phyloP scores from a whole-genome alignment of 1,284 basidiomycete species.

The Cryptococcus hybrid region DNA sequence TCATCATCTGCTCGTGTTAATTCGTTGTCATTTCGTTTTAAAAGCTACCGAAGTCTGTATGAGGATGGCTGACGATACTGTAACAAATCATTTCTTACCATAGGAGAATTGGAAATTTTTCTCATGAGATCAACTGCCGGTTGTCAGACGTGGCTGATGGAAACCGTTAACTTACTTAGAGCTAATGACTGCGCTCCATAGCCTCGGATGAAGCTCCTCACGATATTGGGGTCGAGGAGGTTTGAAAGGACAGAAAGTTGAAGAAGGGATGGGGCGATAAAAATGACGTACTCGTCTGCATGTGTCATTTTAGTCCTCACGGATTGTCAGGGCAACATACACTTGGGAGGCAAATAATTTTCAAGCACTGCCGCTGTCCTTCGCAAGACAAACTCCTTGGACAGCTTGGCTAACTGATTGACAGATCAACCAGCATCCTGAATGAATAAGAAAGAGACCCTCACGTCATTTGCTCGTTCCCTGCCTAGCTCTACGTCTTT shows the following conservation, averaged over 20 bases:
- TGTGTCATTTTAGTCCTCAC: background rate
- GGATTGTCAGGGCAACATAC: slow-evolving; percentile 51
- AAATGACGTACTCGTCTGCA: slow-evolving; percentile 89
- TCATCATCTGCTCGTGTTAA: slow-evolving; percentile 11
- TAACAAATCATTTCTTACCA: slow-evolving; percentile 43
- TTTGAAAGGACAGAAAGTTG: slow-evolving; percentile 78
- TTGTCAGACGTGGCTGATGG: too few relatives aligned
- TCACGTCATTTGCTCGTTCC: slow-evolving; percentile 67
- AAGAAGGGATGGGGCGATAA: slow-evolving; percentile 75
- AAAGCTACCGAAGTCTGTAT: slow-evolving; percentile 50
- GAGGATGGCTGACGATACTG: too few relatives aligned
- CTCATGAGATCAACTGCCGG: slow-evolving; percentile 56
- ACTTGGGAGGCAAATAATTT: slow-evolving; percentile 85
- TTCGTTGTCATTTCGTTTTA: slow-evolving; percentile 61
- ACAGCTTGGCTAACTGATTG: slow-evolving; percentile 67
- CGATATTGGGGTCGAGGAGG: slow-evolving; percentile 65
- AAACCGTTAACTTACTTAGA: slow-evolving; percentile 58
- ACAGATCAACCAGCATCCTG: background rate
- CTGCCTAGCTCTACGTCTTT: slow-evolving; percentile 75
- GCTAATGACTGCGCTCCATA: slow-evolving; percentile 78
- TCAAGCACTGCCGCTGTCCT: slow-evolving; percentile 78
- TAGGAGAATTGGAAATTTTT: slow-evolving; percentile 92
- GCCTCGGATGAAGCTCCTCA: slow-evolving; percentile 63
- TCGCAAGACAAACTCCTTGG: slow-evolving; percentile 84
- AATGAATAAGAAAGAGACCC: slow-evolving; percentile 9